These are phyloP conservation scores for Eleusine indica DNA, from an alignment of 176 grass and related monocot species.

Conservation along the genomic window DNA sequence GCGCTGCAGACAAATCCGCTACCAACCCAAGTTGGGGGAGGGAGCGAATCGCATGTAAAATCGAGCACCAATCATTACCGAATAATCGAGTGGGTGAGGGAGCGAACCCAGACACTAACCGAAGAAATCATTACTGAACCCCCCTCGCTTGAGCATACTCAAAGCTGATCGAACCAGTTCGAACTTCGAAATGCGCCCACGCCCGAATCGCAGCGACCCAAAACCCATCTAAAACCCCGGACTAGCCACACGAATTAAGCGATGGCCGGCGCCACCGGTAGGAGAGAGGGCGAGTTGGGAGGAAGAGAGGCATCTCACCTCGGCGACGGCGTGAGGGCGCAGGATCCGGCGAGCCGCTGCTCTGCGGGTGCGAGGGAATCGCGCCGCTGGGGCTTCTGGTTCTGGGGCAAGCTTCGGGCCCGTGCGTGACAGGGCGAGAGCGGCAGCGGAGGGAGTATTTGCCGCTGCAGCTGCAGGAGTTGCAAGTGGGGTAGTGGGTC, in stretches of 20 bases:
- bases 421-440: background rate
- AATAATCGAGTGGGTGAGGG: too few species aligned
- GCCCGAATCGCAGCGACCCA: background rate
- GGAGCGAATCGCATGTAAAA: background rate
- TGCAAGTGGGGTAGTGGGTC: too few species aligned
- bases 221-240: background rate
- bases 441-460: background rate
- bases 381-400: background rate
- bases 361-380: background rate
- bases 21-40: background rate
- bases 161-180: background rate
- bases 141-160: background rate
- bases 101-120: background rate
- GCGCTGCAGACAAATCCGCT: too few species aligned
- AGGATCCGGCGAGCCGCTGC: background rate
- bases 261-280: background rate
- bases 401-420: background rate
- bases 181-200: background rate
- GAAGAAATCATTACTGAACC: background rate
- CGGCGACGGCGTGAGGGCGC: background rate
- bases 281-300: background rate
- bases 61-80: too few species aligned
- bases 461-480: too few species aligned
- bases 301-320: background rate
- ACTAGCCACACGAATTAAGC: background rate